Evolutionary conservation across 257 asterid species (phyloP).

Genomic region (Petrea volubilis): DNA sequence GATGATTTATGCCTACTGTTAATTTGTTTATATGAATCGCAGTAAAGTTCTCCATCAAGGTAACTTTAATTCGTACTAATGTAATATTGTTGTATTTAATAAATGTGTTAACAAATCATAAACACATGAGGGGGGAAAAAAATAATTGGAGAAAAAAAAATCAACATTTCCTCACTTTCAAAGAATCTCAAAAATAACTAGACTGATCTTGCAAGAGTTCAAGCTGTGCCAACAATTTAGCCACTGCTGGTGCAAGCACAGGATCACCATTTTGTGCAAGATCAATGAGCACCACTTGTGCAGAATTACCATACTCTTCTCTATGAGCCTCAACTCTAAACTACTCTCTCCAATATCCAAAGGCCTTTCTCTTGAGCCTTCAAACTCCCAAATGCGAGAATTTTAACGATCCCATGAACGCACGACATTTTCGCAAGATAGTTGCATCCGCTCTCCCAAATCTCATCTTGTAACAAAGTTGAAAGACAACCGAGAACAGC

Average conservation of each 20-base stretch:
- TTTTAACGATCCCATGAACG: constrained; percentile 41
- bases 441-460: constrained; percentile 70
- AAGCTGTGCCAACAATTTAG: constrained; percentile 80
- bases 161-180: not conserved
- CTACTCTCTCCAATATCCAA: constrained; percentile 73
- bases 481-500: constrained; percentile 59
- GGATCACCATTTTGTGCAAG: constrained; percentile 72
- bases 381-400: constrained; percentile 51
- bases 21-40: no score
- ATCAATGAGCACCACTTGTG: constrained; percentile 67
- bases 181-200: constrained; percentile 60
- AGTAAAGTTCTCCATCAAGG: no score
- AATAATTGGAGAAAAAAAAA: not conserved
- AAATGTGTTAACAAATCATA: not conserved
- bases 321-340: constrained; percentile 57
- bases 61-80: no score
- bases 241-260: constrained; percentile 58
- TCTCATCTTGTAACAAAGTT: constrained; percentile 65
- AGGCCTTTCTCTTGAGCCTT: constrained; percentile 63
- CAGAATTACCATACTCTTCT: constrained; percentile 54
- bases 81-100: no score
- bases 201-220: constrained; percentile 74
- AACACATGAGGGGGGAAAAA: not conserved
- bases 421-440: constrained; percentile 49
- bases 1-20: no score